A percentile compares a stretch with the other conserved stretches of the same genome.
phyloP scores from a whole-genome alignment of 2,329 filamentous ascomycete species.

The Cordyceps cateniannulata region DNA sequence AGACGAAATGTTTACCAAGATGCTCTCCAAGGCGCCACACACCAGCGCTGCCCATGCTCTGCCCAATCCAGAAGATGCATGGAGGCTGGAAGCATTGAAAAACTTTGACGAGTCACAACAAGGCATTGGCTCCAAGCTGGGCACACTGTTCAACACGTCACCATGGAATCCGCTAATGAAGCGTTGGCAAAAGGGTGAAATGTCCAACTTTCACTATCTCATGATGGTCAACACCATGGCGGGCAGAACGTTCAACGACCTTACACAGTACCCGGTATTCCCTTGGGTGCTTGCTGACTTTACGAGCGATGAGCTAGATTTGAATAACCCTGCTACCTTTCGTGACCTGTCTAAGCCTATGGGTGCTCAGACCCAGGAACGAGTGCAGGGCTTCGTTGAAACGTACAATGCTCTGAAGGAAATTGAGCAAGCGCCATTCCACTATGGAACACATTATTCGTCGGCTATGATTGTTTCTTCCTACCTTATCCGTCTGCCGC shows the following conservation, averaged over 20 bases:
- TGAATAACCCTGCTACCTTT: conserved; percentile 78
- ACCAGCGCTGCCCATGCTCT: conserved; percentile 63
- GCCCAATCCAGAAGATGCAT: conserved; percentile 77
- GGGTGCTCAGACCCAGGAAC: conserved; percentile 75
- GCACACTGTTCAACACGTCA: conserved; percentile 81
- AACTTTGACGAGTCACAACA: conserved; percentile 53
- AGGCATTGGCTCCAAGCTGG: conserved; percentile 78
- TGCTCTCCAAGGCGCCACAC: conserved; percentile 74
- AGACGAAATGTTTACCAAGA: conserved; percentile 73
- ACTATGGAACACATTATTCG: conserved; percentile 97
- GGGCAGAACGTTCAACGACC: conserved; percentile 91
- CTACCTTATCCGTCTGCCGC: conserved; percentile 89
- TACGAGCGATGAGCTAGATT: conserved; percentile 83
- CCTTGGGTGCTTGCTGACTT: conserved; percentile 97
- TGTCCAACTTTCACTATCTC: conserved; percentile 97
- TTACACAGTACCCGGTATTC: conserved; percentile 97
- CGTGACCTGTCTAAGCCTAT: conserved; percentile 92
- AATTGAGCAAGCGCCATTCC: conserved; percentile 88
- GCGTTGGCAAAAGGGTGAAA: conserved; percentile 87
- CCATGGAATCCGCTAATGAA: conserved; percentile 79
- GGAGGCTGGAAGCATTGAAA: conserved; percentile 82
- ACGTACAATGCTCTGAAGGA: conserved; percentile 84
- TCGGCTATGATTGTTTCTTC: conserved; percentile 98
- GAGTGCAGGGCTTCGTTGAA: conserved; percentile 74
- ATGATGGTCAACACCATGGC: conserved; percentile 99